These are phyloP conservation scores for Aspergillus oerlinghausenensis DNA, from an alignment of 2,329 filamentous ascomycete species.

Conservation along the genomic window DNA sequence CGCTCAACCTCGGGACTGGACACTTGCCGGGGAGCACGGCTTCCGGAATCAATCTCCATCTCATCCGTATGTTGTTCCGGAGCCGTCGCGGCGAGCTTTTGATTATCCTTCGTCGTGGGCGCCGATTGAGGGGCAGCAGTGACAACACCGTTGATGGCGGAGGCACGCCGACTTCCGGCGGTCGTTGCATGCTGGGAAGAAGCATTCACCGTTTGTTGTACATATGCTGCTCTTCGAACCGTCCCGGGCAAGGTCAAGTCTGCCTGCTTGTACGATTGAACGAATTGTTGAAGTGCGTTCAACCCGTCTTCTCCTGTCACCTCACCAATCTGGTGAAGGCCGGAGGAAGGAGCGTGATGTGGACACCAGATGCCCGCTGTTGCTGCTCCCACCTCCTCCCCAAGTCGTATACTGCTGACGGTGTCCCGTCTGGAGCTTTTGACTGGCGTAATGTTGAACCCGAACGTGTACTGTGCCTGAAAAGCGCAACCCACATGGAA, in stretches of 20 bases:
- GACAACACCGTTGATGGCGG: constrained; percentile 45
- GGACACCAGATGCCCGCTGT: constrained; percentile 88
- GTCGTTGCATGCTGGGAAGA: constrained; percentile 25
- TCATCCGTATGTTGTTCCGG: constrained; percentile 23
- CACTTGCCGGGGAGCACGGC: constrained; percentile 15
- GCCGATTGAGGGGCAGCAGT: constrained; percentile 5
- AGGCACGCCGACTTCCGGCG: constrained; percentile 51
- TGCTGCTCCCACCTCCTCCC: constrained; percentile 76
- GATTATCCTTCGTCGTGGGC: constrained; percentile 19
- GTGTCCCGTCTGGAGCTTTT: constrained; percentile 84
- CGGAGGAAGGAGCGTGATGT: constrained; percentile 71
- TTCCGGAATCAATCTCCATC: constrained; percentile 30
- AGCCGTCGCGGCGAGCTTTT: constrained; percentile 15
- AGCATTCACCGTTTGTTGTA: constrained; percentile 38
- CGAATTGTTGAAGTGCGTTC: constrained; percentile 81
- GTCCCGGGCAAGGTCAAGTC: constrained; percentile 87
- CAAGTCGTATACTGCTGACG: constrained; percentile 72
- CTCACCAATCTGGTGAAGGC: constrained; percentile 76
- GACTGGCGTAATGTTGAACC: constrained; percentile 84
- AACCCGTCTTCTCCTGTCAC: constrained; percentile 64
- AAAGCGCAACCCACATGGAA: constrained; percentile 91
- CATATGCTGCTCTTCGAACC: constrained; percentile 81
- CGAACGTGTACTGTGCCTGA: constrained; percentile 74
- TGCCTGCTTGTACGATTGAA: constrained; percentile 88
- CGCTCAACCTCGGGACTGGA: constrained; percentile 19